These are phyloP conservation scores for Gloeostereum incarnatum DNA, from an alignment of 768 basidiomycete genomes.

Conservation along the genomic window DNA sequence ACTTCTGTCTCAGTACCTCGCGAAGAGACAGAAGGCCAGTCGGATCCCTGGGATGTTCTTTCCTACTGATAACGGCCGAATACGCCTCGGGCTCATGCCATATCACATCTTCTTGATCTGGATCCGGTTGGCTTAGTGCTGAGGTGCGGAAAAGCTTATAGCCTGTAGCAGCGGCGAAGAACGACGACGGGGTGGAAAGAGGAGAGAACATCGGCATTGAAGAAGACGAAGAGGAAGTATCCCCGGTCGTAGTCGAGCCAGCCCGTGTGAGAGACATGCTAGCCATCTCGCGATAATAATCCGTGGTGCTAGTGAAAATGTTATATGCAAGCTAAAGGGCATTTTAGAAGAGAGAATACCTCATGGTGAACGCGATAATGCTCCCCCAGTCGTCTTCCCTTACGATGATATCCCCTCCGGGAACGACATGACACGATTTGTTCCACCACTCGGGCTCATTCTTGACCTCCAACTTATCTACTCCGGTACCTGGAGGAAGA, in stretches of 20 bases:
- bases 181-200: conserved; percentile 29
- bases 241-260: conserved; percentile 5
- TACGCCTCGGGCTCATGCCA: conserved; percentile 57
- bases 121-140: conserved; percentile 36
- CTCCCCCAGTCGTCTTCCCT: conserved; percentile 71
- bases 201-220: conserved; percentile 11
- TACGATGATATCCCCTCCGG: conserved; percentile 58
- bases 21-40: conserved; percentile 48
- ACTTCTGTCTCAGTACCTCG: conserved; percentile 52
- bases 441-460: conserved; percentile 54
- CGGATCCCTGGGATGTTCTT: conserved; percentile 53
- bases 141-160: conserved; percentile 39
- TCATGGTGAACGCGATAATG: conserved; percentile 69
- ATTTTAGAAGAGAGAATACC: conserved; percentile 25
- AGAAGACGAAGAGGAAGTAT: conserved; percentile 4
- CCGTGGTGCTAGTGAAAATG: conserved; percentile 34
- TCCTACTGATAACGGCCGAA: conserved; percentile 51
- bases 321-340: conserved; percentile 1
- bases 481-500: conserved; percentile 18
- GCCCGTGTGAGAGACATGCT: conserved; percentile 24
- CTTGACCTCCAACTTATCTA: conserved; percentile 14
- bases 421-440: conserved; percentile 49
- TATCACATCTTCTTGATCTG: conserved; percentile 45
- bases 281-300: conserved; percentile 44
- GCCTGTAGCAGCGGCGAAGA: conserved; percentile 32